A percentile compares a stretch with the other conserved stretches of the same genome.
Conservation (phyloP, 108 stramenopile species). For the Pseudonitzschia pungens region DNA sequence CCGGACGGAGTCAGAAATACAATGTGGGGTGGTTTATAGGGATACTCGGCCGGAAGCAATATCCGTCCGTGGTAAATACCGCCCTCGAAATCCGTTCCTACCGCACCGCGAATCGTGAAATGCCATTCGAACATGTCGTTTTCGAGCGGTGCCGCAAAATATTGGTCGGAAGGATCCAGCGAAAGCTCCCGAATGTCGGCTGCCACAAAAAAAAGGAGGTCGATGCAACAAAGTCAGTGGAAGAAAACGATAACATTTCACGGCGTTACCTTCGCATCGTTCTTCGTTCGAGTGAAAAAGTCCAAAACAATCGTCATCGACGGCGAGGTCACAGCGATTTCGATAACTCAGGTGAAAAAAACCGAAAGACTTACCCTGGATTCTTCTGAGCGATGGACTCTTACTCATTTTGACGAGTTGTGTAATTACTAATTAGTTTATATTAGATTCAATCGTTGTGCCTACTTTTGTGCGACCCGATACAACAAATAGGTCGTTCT, state of each 20-base stretch:
- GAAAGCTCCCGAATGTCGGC: constrained; percentile 95
- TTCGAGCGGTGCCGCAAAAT: constrained; percentile 89
- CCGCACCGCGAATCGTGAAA: constrained; percentile 96
- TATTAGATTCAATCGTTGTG: no score
- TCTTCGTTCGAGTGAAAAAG: background rate
- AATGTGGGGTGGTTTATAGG: constrained; percentile 96
- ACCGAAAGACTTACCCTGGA: constrained; percentile 1
- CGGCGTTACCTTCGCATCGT: no score
- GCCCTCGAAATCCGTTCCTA: constrained; percentile 84
- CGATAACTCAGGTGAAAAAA: background rate
- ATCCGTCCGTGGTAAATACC: constrained; percentile 98
- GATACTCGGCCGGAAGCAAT: constrained; percentile 61
- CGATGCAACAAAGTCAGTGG: no score
- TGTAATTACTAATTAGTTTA: background rate
- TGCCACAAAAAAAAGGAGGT: constrained; percentile 76
- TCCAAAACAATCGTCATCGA: no score
- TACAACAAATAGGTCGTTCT: no score
- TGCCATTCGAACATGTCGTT: constrained; percentile 92
- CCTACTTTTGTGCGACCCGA: no score
- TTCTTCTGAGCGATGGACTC: constrained; percentile 10
- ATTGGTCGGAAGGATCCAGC: constrained; percentile 91
- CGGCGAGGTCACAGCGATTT: background rate
- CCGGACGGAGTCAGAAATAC: constrained; percentile 94
- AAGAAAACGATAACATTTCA: no score
- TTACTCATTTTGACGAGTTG: constrained; percentile 1